Conservation (phyloP, 2,329 filamentous ascomycete genomes). For the Dichotomopilus funicola region DNA sequence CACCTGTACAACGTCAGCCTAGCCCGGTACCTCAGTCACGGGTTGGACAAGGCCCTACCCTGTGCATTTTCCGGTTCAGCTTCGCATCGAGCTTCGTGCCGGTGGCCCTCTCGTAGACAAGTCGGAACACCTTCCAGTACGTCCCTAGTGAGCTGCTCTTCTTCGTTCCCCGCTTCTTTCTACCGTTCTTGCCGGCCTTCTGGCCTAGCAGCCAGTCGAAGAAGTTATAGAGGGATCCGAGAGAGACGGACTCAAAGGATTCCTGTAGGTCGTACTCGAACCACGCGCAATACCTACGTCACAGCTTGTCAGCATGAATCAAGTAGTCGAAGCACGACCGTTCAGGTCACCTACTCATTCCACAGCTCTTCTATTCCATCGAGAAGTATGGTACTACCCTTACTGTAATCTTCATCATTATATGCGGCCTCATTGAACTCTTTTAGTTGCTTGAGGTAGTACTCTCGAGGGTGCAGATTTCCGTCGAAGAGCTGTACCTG, state of each 20-base stretch:
- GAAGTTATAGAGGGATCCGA: not conserved
- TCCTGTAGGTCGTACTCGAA: not conserved
- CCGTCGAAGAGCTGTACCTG: not conserved
- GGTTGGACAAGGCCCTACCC: not conserved
- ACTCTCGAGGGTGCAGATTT: not conserved
- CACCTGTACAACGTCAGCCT: not conserved
- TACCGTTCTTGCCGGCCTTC: not conserved
- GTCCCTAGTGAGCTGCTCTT: not conserved
- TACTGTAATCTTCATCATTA: not conserved
- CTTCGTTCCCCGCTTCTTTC: not conserved
- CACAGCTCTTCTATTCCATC: not conserved
- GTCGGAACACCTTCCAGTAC: not conserved
- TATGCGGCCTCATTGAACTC: not conserved
- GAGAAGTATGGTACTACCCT: not conserved
- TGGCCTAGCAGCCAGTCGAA: not conserved
- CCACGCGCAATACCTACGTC: not conserved
- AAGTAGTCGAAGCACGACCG: not conserved
- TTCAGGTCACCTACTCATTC: not conserved
- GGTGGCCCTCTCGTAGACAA: not conserved
- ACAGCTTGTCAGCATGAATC: not conserved
- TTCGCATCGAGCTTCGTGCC: not conserved
- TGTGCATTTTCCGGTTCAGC: not conserved
- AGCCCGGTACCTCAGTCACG: not conserved
- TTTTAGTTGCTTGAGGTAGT: not conserved
- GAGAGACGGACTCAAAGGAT: not conserved